Conservation (phyloP, 495 filamentous ascomycete species). For the Aspergillus avenaceus region DNA sequence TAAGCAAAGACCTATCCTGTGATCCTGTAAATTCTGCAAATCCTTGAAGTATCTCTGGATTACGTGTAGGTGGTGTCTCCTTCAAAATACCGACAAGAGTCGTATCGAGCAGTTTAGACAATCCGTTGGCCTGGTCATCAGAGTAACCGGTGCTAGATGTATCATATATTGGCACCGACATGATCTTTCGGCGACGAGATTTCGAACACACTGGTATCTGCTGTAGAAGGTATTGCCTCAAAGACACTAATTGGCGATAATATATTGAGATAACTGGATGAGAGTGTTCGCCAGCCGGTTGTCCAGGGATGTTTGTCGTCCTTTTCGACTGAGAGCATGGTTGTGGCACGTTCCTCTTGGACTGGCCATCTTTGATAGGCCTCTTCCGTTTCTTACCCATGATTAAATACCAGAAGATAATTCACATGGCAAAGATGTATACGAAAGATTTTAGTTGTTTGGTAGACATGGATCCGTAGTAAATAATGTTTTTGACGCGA, state of each 20-base stretch:
- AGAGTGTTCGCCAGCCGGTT: constrained; percentile 14
- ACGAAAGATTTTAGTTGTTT: background rate
- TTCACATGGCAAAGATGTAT: background rate
- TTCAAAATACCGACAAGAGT: constrained; percentile 58
- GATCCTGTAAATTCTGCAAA: constrained; percentile 58
- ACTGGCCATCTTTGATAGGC: constrained; percentile 27
- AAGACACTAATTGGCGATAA: constrained; percentile 62
- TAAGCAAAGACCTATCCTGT: constrained; percentile 21
- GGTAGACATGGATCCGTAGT: background rate
- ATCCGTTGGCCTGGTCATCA: background rate
- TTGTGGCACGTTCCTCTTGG: constrained; percentile 15
- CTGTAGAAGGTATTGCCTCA: constrained; percentile 67
- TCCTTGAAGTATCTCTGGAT: constrained; percentile 47
- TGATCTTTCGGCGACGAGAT: constrained; percentile 45
- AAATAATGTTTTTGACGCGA: background rate
- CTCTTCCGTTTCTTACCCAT: constrained; percentile 47
- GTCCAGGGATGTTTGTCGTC: constrained; percentile 6
- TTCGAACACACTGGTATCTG: constrained; percentile 51
- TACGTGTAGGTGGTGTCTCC: constrained; percentile 23
- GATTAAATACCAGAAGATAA: background rate
- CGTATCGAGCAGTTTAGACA: constrained; percentile 55
- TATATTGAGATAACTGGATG: constrained; percentile 72
- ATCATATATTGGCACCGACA: constrained; percentile 20
- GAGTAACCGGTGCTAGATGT: background rate
- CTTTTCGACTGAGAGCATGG: constrained; percentile 11